Conservation (phyloP, 306 rosid species). For the Lablab purpureus region DNA sequence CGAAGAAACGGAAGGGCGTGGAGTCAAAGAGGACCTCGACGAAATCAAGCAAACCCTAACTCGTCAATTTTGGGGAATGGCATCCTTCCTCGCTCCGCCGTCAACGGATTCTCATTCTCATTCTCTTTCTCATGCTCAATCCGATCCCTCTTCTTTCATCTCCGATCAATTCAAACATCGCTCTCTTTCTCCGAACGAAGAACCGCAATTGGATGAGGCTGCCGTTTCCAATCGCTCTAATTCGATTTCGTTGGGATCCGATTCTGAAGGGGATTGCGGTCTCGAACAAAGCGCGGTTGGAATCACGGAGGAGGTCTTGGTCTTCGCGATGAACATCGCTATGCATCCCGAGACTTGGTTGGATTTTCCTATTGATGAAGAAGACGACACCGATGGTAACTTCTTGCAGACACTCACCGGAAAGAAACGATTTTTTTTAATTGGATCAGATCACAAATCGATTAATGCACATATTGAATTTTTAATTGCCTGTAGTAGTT, state of each 20-base stretch:
- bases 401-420: not conserved
- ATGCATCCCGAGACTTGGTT: slow-evolving; percentile 99
- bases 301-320: slow-evolving; percentile 85
- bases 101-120: slow-evolving; percentile 38
- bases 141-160: not conserved
- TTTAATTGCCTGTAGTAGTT: slow-evolving; percentile 5
- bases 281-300: slow-evolving; percentile 58
- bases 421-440: not conserved
- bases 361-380: slow-evolving; percentile 94
- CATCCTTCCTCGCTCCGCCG: slow-evolving; percentile 81
- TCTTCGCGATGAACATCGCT: slow-evolving; percentile 84
- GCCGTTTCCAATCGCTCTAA: slow-evolving; percentile 39
- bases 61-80: slow-evolving; percentile 93
- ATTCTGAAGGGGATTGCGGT: slow-evolving; percentile 49
- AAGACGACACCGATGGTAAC: slow-evolving; percentile 82
- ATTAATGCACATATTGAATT: slow-evolving; percentile 6
- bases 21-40: slow-evolving; percentile 84
- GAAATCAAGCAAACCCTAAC: slow-evolving; percentile 83
- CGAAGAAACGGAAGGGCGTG: slow-evolving; percentile 62
- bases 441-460: slow-evolving; percentile 1
- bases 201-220: not conserved
- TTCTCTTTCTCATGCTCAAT: slow-evolving; percentile 16
- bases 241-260: slow-evolving; percentile 29
- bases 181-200: slow-evolving; percentile 29
- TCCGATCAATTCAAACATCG: slow-evolving; percentile 41